Evolutionary conservation across 352 stramenopile species (phyloP).

Genomic region (Phytophthora sansomeana): DNA sequence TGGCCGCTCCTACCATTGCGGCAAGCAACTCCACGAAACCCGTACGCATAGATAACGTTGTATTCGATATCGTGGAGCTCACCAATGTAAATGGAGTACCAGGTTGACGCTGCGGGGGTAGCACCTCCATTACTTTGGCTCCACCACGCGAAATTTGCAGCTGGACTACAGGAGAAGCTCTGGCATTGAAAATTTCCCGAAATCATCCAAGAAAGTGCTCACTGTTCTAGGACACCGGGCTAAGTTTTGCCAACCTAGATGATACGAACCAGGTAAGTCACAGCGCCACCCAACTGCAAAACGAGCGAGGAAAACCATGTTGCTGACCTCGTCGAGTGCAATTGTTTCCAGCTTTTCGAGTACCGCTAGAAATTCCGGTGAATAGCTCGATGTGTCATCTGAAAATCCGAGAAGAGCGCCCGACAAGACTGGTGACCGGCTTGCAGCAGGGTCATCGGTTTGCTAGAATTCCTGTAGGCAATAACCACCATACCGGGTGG

Average conservation of each 20-base stretch:
- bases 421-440: not conserved
- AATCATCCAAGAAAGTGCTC: not conserved
- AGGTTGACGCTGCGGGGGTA: not conserved
- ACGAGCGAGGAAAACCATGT: not conserved
- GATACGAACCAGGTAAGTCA: not conserved
- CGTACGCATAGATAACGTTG: not conserved
- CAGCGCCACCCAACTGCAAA: not conserved
- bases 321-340: not conserved
- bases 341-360: not conserved
- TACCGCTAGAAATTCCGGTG: constrained; percentile 5
- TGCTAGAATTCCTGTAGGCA: not conserved
- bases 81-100: not conserved
- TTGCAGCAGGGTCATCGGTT: not conserved
- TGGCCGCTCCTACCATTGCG: not conserved
- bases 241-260: not conserved
- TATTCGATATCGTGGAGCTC: not conserved
- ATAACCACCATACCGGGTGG: no score
- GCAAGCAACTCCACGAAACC: not conserved
- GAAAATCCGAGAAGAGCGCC: not conserved
- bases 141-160: not conserved
- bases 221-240: no score
- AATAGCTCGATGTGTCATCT: constrained; percentile 1
- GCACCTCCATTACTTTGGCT: not conserved
- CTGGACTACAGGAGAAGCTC: not conserved
- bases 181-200: not conserved